Conservation (phyloP, 2,329 filamentous ascomycete genomes). For the Clathrospora elynae region DNA sequence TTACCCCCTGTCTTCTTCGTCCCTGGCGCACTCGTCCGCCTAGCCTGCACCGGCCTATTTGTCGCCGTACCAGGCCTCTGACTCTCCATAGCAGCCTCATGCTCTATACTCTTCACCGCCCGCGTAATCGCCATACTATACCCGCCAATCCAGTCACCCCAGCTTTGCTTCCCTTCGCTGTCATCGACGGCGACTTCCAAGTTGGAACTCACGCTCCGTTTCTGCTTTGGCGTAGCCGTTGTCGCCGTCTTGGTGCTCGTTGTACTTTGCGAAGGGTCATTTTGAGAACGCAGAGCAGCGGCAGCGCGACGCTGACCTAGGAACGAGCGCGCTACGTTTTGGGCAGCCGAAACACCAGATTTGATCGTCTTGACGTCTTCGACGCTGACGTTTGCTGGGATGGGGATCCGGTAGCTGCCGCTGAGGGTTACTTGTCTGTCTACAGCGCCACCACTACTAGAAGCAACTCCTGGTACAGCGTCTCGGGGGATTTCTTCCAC, state of each 20-base stretch:
- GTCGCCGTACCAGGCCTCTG: conserved; percentile 15
- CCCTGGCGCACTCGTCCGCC: conserved; percentile 8
- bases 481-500: conserved; percentile 40
- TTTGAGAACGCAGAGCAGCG: conserved; percentile 13
- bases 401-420: conserved; percentile 46
- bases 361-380: conserved; percentile 44
- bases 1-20: conserved; percentile 13
- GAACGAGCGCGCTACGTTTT: conserved; percentile 42
- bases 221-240: conserved; percentile 9
- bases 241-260: conserved; percentile 3
- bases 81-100: conserved; percentile 44
- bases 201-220: conserved; percentile 15
- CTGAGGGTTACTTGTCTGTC: conserved; percentile 43
- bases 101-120: conserved; percentile 46
- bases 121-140: conserved; percentile 46
- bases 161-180: conserved; percentile 33
- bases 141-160: conserved; percentile 48
- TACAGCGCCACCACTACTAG: conserved; percentile 2
- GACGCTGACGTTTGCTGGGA: conserved; percentile 40
- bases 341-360: conserved; percentile 41
- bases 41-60: conserved; percentile 1
- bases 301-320: conserved; percentile 38
- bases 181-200: conserved; percentile 24
- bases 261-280: conserved; percentile 1
- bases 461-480: not conserved